Evolutionary conservation across 768 basidiomycete species (phyloP), one percentile per base, ranked within the genome.

Genomic region (Infundibulicybe gibba): DNA sequence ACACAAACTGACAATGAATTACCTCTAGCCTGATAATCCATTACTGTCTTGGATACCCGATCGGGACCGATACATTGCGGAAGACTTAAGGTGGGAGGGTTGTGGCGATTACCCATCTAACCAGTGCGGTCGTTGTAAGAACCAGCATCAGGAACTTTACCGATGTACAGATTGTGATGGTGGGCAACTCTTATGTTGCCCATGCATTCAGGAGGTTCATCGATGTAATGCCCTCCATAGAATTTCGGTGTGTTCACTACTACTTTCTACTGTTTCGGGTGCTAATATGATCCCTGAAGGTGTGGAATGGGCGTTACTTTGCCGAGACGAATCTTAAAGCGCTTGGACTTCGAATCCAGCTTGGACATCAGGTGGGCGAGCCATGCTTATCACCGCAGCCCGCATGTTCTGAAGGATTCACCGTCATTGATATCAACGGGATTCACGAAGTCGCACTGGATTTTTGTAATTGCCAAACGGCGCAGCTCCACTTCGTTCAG

Each of bases 401-500:
- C 2, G 40, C 47, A 14, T 21, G 33, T n/a, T 16, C 41, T 15
- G 11, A 35, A 5, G 31, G 20, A 6, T 44, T 58, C 15, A 33
- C 35, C 6, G 43, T 60, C 17, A 15, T n/a, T 8, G 50, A 62
- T 19, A 46, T 45, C 30, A 59, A 56, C 17, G 60, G 62, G 14
- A 52, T 65, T 17, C 61, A 64, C 42, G 25, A 49, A 13, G 48
- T 57, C 11, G 25, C 45, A 10, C 20, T 64, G 14, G 41, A 53
- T 15, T 65, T 60, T 35, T 65, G 63, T 44, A 48, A 55, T 15
- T 65, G 63, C 37, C 19, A 39, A 13, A 41, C 38, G 3, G 50
- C 47, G 2, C 32, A 49, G 13, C 49, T 48, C 6, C 33, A 51
- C n/a, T 49, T 54, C 19, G 25, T 49, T 14, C 60, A 61, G 41